Conservation (phyloP, 2,329 filamentous ascomycete genomes). For the Stachybotrys echinatus region DNA sequence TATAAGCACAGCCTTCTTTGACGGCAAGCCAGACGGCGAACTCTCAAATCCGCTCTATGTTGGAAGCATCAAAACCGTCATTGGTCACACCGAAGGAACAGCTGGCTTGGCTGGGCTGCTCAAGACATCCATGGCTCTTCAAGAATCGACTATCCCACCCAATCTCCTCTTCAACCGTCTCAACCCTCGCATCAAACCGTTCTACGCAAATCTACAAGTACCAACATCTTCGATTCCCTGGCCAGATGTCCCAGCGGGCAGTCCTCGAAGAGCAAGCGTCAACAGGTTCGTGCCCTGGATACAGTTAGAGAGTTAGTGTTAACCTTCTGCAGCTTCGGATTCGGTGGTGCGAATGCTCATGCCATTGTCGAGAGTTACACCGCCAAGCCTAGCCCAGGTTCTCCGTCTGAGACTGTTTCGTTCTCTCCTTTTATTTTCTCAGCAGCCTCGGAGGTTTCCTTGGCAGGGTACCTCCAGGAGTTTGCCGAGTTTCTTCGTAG, state of each 20-base stretch:
- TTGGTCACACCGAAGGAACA: conserved; percentile 1
- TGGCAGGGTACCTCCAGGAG: not conserved
- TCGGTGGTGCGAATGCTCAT: not conserved
- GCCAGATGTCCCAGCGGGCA: not conserved
- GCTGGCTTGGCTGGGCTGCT: not conserved
- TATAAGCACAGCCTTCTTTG: conserved; percentile 35
- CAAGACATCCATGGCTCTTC: not conserved
- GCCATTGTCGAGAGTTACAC: not conserved
- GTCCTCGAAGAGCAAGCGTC: not conserved
- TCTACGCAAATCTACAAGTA: not conserved
- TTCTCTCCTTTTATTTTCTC: conserved; percentile 5
- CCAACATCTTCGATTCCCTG: too few relatives aligned
- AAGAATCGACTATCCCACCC: not conserved
- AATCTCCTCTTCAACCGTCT: not conserved
- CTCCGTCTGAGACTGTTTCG: not conserved
- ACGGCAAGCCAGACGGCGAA: not conserved
- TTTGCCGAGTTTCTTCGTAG: conserved; percentile 24
- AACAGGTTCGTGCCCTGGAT: not conserved
- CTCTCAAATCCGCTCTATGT: not conserved
- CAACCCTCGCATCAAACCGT: not conserved
- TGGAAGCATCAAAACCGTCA: not conserved
- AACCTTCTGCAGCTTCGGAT: not conserved
- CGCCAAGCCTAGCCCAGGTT: not conserved
- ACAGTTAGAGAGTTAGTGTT: not conserved
- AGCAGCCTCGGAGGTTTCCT: conserved; percentile 1